Conservation (phyloP, 345 rosid genomes). For the Eucalyptus camaldulensis region DNA sequence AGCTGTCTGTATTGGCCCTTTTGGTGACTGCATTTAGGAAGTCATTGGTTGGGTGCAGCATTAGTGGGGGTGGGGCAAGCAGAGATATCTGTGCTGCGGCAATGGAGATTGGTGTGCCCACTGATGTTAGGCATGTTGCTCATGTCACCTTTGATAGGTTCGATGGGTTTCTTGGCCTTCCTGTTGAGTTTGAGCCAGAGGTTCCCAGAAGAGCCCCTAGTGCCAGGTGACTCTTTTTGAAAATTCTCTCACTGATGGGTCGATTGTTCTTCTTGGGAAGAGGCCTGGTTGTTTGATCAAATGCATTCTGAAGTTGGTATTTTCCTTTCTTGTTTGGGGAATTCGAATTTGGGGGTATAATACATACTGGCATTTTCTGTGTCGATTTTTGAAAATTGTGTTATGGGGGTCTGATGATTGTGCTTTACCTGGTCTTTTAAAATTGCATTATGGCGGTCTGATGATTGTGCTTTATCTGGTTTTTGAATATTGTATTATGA, state of each 20-base stretch:
- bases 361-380: not conserved
- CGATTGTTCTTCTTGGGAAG: not conserved
- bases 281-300: not conserved
- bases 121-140: conserved; percentile 90
- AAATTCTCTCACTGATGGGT: not conserved
- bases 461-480: not conserved
- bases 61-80: conserved; percentile 11
- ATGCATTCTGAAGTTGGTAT: not conserved
- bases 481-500: not conserved
- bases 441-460: not conserved
- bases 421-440: not conserved
- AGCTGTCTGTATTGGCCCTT: conserved; percentile 49
- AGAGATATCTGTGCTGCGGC: conserved; percentile 35
- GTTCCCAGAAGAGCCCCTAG: conserved; percentile 91
- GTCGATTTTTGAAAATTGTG: not conserved
- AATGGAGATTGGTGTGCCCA: conserved; percentile 97
- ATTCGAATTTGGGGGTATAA: not conserved
- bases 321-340: not conserved
- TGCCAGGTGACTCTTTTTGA: conserved; percentile 49
- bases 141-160: conserved; percentile 99
- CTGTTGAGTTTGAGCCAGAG: conserved; percentile 97
- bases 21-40: conserved; percentile 63
- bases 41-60: conserved; percentile 66
- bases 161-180: conserved; percentile 95
- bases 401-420: not conserved